These are phyloP conservation scores for Crepidotus sp. DNA, from an alignment of 1,284 basidiomycete species.

Conservation along the genomic window DNA sequence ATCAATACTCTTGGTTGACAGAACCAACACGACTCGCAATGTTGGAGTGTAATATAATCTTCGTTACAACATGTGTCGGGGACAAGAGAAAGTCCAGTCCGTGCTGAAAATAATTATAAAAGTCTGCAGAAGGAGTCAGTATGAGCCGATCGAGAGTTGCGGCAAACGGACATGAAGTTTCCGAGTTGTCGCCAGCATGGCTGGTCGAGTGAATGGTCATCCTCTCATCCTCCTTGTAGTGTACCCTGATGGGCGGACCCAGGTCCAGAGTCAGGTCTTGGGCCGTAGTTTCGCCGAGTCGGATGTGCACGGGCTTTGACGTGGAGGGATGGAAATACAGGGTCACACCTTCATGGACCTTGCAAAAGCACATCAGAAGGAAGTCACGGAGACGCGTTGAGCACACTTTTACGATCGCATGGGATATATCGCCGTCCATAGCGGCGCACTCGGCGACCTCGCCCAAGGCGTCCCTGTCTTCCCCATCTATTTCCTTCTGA, in stretches of 20 bases:
- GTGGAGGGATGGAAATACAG: constrained; percentile 56
- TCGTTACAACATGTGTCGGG: constrained; percentile 62
- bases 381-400: not conserved
- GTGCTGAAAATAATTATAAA: constrained; percentile 88
- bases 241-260: constrained; percentile 67
- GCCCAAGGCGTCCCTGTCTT: constrained; percentile 53
- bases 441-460: constrained; percentile 53
- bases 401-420: constrained; percentile 57
- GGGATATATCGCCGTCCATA: constrained; percentile 65
- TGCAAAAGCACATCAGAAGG: constrained; percentile 5
- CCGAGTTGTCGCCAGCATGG: constrained; percentile 33
- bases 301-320: constrained; percentile 46
- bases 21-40: constrained; percentile 44
- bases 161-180: constrained; percentile 35
- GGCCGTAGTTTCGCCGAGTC: constrained; percentile 72
- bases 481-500: constrained; percentile 53
- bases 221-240: constrained; percentile 82
- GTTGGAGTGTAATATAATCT: constrained; percentile 81
- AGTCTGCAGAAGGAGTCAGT: constrained; percentile 40
- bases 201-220: constrained; percentile 68
- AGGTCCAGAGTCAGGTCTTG: constrained; percentile 75
- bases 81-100: constrained; percentile 80
- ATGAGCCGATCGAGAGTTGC: not conserved
- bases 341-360: constrained; percentile 69
- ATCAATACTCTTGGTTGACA: constrained; percentile 1